phyloP scores from a whole-genome alignment of 306 rosid genomes.

The Heteromeles arbutifolia region DNA sequence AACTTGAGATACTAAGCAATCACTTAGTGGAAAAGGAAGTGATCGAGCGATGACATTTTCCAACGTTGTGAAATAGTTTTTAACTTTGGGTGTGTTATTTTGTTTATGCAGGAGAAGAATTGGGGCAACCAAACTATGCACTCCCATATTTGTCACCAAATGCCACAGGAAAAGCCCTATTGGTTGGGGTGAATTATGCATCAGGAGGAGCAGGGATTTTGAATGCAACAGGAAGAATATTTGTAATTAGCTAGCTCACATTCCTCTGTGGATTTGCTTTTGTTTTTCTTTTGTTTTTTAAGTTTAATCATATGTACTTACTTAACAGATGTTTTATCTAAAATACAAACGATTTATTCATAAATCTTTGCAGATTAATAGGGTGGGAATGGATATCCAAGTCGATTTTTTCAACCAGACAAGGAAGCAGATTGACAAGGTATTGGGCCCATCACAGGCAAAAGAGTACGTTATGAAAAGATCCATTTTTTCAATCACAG shows the following conservation, averaged over 20 bases:
- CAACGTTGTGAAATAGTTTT: background rate
- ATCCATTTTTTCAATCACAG: slow-evolving; percentile 68
- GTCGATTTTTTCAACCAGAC: slow-evolving; percentile 76
- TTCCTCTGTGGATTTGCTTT: background rate
- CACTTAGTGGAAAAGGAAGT: no score
- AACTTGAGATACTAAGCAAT: background rate
- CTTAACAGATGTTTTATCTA: background rate
- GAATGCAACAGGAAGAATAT: slow-evolving; percentile 95
- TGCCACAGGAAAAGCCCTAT: slow-evolving; percentile 53
- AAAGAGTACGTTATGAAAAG: slow-evolving; percentile 45
- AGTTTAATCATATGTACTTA: background rate
- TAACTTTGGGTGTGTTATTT: background rate
- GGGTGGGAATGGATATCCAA: slow-evolving; percentile 86
- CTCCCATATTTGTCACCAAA: slow-evolving; percentile 74
- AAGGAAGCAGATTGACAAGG: slow-evolving; percentile 57
- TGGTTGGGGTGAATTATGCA: slow-evolving; percentile 86
- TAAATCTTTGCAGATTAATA: slow-evolving; percentile 50
- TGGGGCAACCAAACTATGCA: slow-evolving; percentile 68
- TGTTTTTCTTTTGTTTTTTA: background rate
- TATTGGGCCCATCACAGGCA: slow-evolving; percentile 61
- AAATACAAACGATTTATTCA: background rate
- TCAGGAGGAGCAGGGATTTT: slow-evolving; percentile 95
- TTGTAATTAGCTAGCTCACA: slow-evolving; percentile 48
- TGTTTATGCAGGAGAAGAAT: slow-evolving; percentile 65
- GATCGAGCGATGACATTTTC: background rate